Conservation (phyloP, 2,329 filamentous ascomycete species). For the Akanthomyces lecanii region DNA sequence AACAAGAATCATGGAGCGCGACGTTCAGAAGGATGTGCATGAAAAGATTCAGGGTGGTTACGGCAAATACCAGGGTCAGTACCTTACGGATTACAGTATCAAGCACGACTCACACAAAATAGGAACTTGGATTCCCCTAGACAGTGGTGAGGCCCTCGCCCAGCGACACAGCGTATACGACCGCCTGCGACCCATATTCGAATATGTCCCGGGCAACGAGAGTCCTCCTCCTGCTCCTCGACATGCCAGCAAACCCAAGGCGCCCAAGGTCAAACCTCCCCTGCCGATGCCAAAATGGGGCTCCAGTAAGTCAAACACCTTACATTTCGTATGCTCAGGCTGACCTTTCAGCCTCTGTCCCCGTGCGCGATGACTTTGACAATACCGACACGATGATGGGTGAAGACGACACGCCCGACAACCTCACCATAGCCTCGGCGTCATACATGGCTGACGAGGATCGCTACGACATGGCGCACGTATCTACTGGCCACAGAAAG, state of each 20-base stretch:
- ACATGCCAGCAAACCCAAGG: slow-evolving; percentile 83
- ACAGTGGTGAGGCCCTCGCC: slow-evolving; percentile 74
- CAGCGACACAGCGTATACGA: slow-evolving; percentile 83
- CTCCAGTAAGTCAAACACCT: slow-evolving; percentile 24
- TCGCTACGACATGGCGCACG: slow-evolving; percentile 65
- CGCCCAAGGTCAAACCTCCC: slow-evolving; percentile 50
- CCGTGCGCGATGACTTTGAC: slow-evolving; percentile 58
- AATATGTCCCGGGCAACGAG: slow-evolving; percentile 76
- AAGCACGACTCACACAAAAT: background rate
- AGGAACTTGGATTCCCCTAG: slow-evolving; percentile 95
- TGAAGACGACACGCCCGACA: slow-evolving; percentile 79
- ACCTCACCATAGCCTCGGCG: slow-evolving; percentile 75
- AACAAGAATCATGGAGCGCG: slow-evolving; percentile 90
- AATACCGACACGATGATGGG: slow-evolving; percentile 56
- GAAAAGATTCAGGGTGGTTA: slow-evolving; percentile 98
- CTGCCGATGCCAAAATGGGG: slow-evolving; percentile 54
- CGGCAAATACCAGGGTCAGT: slow-evolving; percentile 89
- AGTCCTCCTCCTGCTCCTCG: slow-evolving; percentile 93
- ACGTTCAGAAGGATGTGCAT: slow-evolving; percentile 93
- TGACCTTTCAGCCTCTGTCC: slow-evolving; percentile 8
- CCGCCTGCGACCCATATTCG: slow-evolving; percentile 81
- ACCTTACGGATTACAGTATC: background rate
- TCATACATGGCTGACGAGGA: slow-evolving; percentile 84
- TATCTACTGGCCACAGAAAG: slow-evolving; percentile 60
- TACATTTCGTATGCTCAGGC: background rate